Evolutionary conservation across 495 filamentous ascomycete species (phyloP), one percentile per base, ranked within the genome.

Genomic region (Penicillium subrubescens): DNA sequence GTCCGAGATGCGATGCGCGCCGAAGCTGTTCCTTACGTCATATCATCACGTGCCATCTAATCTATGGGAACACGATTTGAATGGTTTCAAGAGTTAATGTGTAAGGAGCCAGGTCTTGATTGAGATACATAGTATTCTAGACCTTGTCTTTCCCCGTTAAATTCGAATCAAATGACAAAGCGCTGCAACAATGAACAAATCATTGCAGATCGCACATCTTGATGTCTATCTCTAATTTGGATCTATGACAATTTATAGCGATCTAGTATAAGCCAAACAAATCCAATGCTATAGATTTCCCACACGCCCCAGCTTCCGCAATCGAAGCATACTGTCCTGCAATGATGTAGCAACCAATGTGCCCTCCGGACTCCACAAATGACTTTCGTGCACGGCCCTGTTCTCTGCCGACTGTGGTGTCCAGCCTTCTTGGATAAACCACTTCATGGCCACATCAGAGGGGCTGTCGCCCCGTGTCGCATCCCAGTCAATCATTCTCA

Each of bases 391-490:
- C 29, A 88, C 77, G 2, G 78, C 87, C 56, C 88, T 77, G 14
- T 87, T 89, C 11, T 81, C 79, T 17, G 76, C 84, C 6, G 82
- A 78, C 27, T 86, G 73, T 12, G 84, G 84, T 44, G 86, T 87
- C 75, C 82, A 84, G 5, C 81, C 81, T 74, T 92, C 90, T 74
- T 91, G 87, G 27, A 87, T 72, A 76, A 88, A 92, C 90, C 90
- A 92, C 52, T 82, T 84, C 46, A 81, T 82, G 6, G 67, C 56
- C 14, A 74, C 27, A 2, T 71, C 65, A 11, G 65, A 69, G 10
- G 72, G 73, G 17, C 54, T 37, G 29, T 64, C 33, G 17, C 1
- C 29, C 17, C 61, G n/a, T 11, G 51, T 51, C 23, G 62, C 57
- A 33, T 71, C 68, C 68, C 73, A 78, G 51, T 80, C 75, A 29